Percentiles rank a stretch among this genome's conserved stretches.
phyloP scores from a whole-genome alignment of 2,329 filamentous ascomycete species.

The Fusarium scirpi region DNA sequence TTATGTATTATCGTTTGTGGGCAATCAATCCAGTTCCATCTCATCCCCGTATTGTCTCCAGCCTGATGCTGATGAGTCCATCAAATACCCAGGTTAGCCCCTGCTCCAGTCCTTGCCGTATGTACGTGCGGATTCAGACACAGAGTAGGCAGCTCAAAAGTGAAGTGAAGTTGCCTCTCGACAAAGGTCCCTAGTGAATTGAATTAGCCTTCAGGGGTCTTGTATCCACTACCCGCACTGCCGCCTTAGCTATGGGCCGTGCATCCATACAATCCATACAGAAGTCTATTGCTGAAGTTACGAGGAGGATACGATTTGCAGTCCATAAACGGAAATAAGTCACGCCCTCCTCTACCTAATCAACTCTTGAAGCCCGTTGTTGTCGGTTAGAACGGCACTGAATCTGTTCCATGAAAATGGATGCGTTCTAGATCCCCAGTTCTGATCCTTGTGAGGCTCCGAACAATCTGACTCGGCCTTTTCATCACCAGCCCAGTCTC shows the following conservation, averaged over 20 bases:
- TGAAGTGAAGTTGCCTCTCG: conserved; percentile 2
- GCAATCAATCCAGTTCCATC: not conserved
- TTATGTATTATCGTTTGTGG: not conserved
- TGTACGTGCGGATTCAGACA: not conserved
- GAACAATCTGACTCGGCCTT: conserved; percentile 3
- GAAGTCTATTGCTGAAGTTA: conserved; percentile 6
- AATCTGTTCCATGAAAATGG: not conserved
- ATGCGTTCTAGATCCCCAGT: conserved; percentile 12
- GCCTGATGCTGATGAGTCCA: not conserved
- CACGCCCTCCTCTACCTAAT: conserved; percentile 20
- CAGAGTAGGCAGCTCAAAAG: not conserved
- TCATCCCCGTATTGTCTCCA: conserved; percentile 26
- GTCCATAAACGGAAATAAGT: conserved; percentile 28
- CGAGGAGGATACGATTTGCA: conserved; percentile 9
- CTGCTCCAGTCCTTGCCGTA: not conserved
- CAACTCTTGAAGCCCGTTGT: not conserved
- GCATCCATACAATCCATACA: conserved; percentile 1
- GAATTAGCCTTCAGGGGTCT: conserved; percentile 7
- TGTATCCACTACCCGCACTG: conserved; percentile 25
- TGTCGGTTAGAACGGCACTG: conserved; percentile 13
- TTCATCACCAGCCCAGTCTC: not conserved
- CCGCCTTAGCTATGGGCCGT: conserved; percentile 16
- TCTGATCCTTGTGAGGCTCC: not conserved
- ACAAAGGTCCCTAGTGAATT: conserved; percentile 19
- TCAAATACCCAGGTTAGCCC: conserved; percentile 6